These are phyloP conservation scores for Ambrosia hybrid DNA, from an alignment of 140 eudicot species.

Conservation along the genomic window DNA sequence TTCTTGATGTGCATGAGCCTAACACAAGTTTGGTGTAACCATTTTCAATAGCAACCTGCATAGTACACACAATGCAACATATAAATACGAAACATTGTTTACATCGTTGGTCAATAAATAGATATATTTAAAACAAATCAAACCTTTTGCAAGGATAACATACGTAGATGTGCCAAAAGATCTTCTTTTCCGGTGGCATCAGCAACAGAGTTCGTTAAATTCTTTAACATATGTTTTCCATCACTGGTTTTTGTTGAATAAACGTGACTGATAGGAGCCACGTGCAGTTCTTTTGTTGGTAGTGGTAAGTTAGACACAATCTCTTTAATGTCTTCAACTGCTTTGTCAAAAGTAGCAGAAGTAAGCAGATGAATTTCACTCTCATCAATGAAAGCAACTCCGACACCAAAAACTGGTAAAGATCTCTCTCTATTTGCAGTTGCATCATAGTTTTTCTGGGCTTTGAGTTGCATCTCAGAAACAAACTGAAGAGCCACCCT, in stretches of 20 bases:
- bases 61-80: not conserved
- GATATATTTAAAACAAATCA: not conserved
- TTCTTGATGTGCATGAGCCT: conserved; percentile 94
- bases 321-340: conserved; percentile 53
- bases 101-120: not conserved
- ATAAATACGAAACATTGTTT: conserved; percentile 10
- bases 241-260: conserved; percentile 45
- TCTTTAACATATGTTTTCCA: conserved; percentile 51
- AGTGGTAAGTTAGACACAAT: conserved; percentile 58
- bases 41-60: conserved; percentile 83
- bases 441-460: conserved; percentile 92
- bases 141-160: conserved; percentile 89
- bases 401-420: conserved; percentile 93
- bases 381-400: conserved; percentile 87
- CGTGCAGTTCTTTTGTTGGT: conserved; percentile 59
- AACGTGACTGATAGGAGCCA: conserved; percentile 59
- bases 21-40: conserved; percentile 82
- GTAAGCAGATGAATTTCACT: conserved; percentile 42
- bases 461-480: conserved; percentile 91
- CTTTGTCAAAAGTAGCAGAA: conserved; percentile 38
- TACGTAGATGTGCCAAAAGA: conserved; percentile 72
- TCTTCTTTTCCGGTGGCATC: conserved; percentile 95
- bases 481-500: conserved; percentile 97
- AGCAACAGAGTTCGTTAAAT: conserved; percentile 46
- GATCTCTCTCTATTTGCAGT: conserved; percentile 87